Percentiles rank a stretch among this genome's conserved stretches.
Evolutionary conservation across 352 stramenopile genomes (phyloP).

Genomic region (Phytophthora kernoviae): DNA sequence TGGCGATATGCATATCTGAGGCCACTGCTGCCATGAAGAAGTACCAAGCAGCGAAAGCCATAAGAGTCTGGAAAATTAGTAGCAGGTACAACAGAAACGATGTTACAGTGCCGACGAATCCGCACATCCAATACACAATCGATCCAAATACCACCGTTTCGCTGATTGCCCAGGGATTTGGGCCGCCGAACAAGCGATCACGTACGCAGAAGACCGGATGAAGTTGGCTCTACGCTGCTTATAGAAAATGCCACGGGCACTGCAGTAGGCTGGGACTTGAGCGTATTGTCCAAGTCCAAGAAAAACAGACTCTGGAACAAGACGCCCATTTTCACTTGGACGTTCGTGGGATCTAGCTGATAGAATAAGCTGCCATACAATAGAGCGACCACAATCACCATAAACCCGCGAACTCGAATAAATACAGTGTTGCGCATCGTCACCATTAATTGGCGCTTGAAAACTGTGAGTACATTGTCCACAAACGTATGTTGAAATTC

Average conservation of each 20-base stretch:
- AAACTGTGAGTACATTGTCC: slow-evolving; percentile 35
- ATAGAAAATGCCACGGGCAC: slow-evolving; percentile 73
- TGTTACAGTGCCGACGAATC: slow-evolving; percentile 25
- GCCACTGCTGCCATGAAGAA: slow-evolving; percentile 53
- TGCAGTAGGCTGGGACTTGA: slow-evolving; percentile 79
- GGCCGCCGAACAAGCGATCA: slow-evolving; percentile 51
- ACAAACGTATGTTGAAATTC: slow-evolving; percentile 52
- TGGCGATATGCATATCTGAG: slow-evolving; percentile 48
- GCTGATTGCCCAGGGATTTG: slow-evolving; percentile 55
- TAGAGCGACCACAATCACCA: slow-evolving; percentile 62
- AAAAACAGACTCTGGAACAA: slow-evolving; percentile 89
- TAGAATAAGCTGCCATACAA: slow-evolving; percentile 66
- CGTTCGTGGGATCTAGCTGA: slow-evolving; percentile 46
- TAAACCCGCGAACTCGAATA: slow-evolving; percentile 43
- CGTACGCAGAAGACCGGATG: slow-evolving; percentile 75
- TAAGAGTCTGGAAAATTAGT: slow-evolving; percentile 46
- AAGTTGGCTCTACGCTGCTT: slow-evolving; percentile 57
- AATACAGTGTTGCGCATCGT: slow-evolving; percentile 56
- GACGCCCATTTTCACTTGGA: slow-evolving; percentile 75
- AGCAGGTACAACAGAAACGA: slow-evolving; percentile 46
- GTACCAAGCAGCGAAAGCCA: slow-evolving; percentile 66
- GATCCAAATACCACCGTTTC: slow-evolving; percentile 84
- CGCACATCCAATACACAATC: slow-evolving; percentile 90
- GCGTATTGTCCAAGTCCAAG: slow-evolving; percentile 74
- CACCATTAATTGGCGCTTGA: slow-evolving; percentile 64